Evolutionary conservation across 345 rosid species (phyloP).

Genomic region (Litchi chinensis): DNA sequence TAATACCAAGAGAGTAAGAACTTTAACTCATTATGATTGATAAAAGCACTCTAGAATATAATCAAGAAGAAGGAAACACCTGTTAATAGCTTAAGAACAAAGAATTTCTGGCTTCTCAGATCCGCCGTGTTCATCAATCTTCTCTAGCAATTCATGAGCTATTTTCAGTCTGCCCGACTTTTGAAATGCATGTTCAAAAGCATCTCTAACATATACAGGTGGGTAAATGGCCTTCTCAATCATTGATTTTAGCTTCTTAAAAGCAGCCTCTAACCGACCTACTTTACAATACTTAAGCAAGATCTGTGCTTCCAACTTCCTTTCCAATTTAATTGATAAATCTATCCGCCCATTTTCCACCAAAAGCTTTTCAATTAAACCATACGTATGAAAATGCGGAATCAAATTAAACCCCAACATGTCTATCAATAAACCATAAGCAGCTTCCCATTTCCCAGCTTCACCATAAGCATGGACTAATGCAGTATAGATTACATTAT

Average conservation of each 20-base stretch:
- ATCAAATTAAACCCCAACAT: slow-evolving; percentile 33
- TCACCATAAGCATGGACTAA: slow-evolving; percentile 32
- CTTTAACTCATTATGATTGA: not conserved
- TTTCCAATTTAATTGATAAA: slow-evolving; percentile 34
- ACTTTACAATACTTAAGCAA: slow-evolving; percentile 35
- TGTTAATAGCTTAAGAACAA: not conserved
- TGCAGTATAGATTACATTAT: slow-evolving; percentile 32
- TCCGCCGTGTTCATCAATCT: slow-evolving; percentile 20
- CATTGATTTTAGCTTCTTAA: slow-evolving; percentile 29
- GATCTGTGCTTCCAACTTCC: slow-evolving; percentile 34
- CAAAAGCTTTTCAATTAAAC: slow-evolving; percentile 31
- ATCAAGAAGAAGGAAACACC: not conserved
- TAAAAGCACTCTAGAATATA: not conserved
- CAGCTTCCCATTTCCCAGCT: slow-evolving; percentile 32
- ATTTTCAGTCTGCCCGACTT: slow-evolving; percentile 28
- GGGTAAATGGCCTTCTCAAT: slow-evolving; percentile 29
- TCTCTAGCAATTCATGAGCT: slow-evolving; percentile 30
- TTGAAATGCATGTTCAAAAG: slow-evolving; percentile 28
- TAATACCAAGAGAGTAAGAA: not conserved
- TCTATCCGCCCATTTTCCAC: slow-evolving; percentile 30
- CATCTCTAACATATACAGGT: slow-evolving; percentile 30
- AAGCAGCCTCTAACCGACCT: slow-evolving; percentile 32
- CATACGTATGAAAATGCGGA: slow-evolving; percentile 33
- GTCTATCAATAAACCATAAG: slow-evolving; percentile 28
- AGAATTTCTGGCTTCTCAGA: not conserved